A percentile compares a stretch with the other conserved stretches of the same genome.
These are phyloP conservation scores for Jasminum sambac DNA, from an alignment of 257 asterid genomes.

Conservation along the genomic window DNA sequence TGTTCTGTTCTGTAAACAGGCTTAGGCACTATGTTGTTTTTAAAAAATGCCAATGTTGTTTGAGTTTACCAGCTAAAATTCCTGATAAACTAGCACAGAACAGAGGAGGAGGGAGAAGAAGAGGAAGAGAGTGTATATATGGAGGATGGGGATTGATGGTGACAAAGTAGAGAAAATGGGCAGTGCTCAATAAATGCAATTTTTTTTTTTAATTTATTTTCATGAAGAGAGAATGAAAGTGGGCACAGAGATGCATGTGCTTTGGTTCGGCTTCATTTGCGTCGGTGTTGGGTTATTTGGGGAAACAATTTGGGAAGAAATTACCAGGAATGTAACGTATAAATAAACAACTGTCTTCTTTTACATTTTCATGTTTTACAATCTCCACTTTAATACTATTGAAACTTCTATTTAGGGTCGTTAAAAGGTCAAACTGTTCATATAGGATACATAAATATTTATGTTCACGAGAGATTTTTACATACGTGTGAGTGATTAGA, in stretches of 20 bases:
- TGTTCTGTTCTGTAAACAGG: constrained; percentile 24
- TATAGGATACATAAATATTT: not conserved
- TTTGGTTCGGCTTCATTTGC: constrained; percentile 41
- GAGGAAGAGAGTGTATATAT: constrained; percentile 34
- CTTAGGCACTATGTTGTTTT: not conserved
- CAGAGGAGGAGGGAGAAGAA: constrained; percentile 17
- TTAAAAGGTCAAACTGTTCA: not conserved
- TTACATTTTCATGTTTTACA: not conserved
- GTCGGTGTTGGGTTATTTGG: constrained; percentile 1
- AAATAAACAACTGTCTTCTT: not conserved
- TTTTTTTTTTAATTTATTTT: not conserved
- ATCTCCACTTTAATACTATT: not conserved
- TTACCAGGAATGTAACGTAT: constrained; percentile 9
- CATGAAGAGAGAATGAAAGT: constrained; percentile 5
- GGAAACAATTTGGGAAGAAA: constrained; percentile 20
- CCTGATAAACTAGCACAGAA: constrained; percentile 18
- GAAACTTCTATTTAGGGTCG: not conserved
- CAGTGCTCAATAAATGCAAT: constrained; percentile 39
- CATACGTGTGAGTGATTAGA: too few relatives aligned
- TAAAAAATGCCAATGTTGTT: constrained; percentile 26
- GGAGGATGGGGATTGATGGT: constrained; percentile 40
- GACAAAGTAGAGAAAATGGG: constrained; percentile 33
- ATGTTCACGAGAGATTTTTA: too few relatives aligned
- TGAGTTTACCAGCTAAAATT: constrained; percentile 26
- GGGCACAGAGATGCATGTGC: constrained; percentile 44